These are phyloP conservation scores for Nidularia sp. DNA, from an alignment of 768 basidiomycete species.

Conservation along the genomic window DNA sequence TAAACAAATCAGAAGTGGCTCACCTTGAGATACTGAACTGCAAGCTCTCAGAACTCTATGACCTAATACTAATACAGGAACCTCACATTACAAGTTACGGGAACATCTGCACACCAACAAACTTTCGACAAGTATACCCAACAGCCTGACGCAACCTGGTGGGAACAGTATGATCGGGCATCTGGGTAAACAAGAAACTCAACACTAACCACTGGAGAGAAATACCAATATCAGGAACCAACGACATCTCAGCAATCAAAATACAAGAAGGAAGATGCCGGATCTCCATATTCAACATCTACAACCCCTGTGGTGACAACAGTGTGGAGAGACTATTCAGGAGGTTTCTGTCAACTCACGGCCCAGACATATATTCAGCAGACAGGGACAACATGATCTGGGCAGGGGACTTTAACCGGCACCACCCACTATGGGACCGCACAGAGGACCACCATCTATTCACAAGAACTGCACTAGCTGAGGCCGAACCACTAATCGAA, in stretches of 20 bases:
- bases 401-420: slow-evolving; percentile 35
- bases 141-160: slow-evolving; percentile 1
- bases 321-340: not conserved
- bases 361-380: not conserved
- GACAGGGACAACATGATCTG: slow-evolving; percentile 18
- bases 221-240: slow-evolving; percentile 10
- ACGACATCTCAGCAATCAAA: slow-evolving; percentile 20
- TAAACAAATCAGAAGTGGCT: slow-evolving; percentile 11
- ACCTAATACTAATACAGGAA: slow-evolving; percentile 14
- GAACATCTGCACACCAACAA: slow-evolving; percentile 9
- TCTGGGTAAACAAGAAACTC: slow-evolving; percentile 15
- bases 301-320: slow-evolving; percentile 13
- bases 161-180: slow-evolving; percentile 7
- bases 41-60: slow-evolving; percentile 1
- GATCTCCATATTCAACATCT: slow-evolving; percentile 20
- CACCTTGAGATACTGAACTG: slow-evolving; percentile 12
- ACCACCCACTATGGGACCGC: slow-evolving; percentile 35
- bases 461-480: slow-evolving; percentile 14
- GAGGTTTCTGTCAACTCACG: not conserved
- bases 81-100: slow-evolving; percentile 7
- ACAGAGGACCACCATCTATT: slow-evolving; percentile 25
- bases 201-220: slow-evolving; percentile 10
- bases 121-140: slow-evolving; percentile 13
- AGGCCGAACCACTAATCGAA: slow-evolving; percentile 19
- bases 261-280: slow-evolving; percentile 6